Conservation (phyloP, 352 stramenopile species). For the Pythium plurisporium region DNA sequence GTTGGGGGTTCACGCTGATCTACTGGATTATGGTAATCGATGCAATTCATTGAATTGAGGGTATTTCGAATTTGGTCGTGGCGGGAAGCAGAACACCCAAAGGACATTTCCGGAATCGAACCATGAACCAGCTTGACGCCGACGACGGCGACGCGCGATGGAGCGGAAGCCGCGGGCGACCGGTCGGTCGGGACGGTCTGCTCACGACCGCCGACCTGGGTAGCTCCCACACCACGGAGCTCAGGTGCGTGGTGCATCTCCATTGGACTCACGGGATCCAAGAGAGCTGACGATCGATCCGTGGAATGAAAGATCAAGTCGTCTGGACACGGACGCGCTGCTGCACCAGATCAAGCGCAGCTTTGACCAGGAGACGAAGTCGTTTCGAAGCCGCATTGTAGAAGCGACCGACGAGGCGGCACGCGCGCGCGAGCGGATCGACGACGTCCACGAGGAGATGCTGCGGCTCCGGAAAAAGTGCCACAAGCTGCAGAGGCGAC, state of each 20-base stretch:
- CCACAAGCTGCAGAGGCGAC: slow-evolving; percentile 47
- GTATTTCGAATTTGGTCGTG: slow-evolving; percentile 2
- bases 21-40: slow-evolving; percentile 1
- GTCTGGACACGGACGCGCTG: slow-evolving; percentile 17
- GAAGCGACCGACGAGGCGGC: slow-evolving; percentile 26
- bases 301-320: neutral
- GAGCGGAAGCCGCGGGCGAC: neutral
- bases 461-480: slow-evolving; percentile 46
- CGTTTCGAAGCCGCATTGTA: slow-evolving; percentile 35
- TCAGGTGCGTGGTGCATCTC: neutral
- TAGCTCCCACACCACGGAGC: neutral
- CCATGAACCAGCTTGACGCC: neutral
- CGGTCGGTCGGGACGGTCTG: slow-evolving; percentile 6
- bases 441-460: slow-evolving; percentile 40
- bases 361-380: slow-evolving; percentile 52
- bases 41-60: slow-evolving; percentile 22
- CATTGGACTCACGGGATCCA: neutral
- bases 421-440: slow-evolving; percentile 24
- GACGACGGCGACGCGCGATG: slow-evolving; percentile 4
- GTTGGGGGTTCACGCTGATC: neutral
- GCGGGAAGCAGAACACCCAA: too few relatives aligned
- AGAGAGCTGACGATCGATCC: neutral
- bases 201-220: slow-evolving; percentile 13
- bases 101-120: slow-evolving; percentile 5
- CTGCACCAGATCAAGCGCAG: slow-evolving; percentile 53